Evolutionary conservation across 257 asterid species (phyloP), one percentile per base, ranked within the genome.

Genomic region (Paraleonurus japonicus): DNA sequence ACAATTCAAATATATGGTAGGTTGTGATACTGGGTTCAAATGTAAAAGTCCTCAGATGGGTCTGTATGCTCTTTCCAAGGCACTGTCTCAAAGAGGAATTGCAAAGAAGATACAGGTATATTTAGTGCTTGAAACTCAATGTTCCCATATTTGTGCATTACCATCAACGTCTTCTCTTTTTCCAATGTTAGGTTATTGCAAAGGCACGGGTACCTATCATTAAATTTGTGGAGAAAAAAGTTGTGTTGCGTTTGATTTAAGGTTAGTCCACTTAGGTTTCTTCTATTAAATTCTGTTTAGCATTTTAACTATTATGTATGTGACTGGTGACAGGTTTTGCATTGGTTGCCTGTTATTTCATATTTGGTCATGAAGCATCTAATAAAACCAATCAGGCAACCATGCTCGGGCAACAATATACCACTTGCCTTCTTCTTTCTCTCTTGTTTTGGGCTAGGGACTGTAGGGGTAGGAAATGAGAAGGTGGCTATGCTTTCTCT

Each of bases 121-220:
- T 51, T 59, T 69, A 65, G 39, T 19, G 70, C 67, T 78, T 67
- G 67, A 47, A 61, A 71, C 64, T 83, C 57, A 12, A 41, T n/a
- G 35, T 43, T 43, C 65, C 69, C 13, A 35, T 30, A 22, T 70
- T 71, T 69, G 33, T 73, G 51, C 62, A 47, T 66, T 78, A 51
- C 53, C 23, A 43, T 69, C 59, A 23, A 32, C 2, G 2, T 58
- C 58, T 58, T 66, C 28, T 62, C 16, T 2, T 72, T 67, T 62
- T 26, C 53, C 47, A 1, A 37, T 75, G 20, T 70, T 75, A 95
- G 99, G 99, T 95, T 63, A 92, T 95, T 75, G 92, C 96, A 60
- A 95, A 79, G 88, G 99, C 99, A 45, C 96, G 98, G 57, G 90
- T 95, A 35, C 99, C 99, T 4, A 95, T 95, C 73, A 82, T 95